phyloP scores from a whole-genome alignment of 176 grass and related monocot genomes.

The Poa pratensis region DNA sequence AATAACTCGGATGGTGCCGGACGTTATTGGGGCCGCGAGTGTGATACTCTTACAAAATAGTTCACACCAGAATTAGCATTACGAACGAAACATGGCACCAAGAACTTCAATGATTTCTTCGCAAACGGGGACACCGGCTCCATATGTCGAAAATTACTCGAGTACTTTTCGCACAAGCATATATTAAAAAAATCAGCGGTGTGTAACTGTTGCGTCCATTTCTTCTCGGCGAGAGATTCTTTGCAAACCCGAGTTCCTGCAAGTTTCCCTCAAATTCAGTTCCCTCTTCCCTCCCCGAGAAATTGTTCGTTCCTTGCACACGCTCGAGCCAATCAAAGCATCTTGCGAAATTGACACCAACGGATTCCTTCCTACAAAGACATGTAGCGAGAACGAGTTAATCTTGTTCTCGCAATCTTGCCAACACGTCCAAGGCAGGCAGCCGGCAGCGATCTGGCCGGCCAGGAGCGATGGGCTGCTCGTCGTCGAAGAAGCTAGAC shows the following conservation, averaged over 20 bases:
- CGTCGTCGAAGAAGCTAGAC: constrained; percentile 81
- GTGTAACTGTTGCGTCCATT: background rate
- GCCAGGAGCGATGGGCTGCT: constrained; percentile 70
- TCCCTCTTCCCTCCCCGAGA: constrained; percentile 56
- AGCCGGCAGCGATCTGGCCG: background rate
- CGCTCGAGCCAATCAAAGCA: constrained; percentile 27
- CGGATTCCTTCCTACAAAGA: constrained; percentile 13
- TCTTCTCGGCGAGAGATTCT: constrained; percentile 30
- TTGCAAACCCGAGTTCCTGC: constrained; percentile 23
- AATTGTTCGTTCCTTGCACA: constrained; percentile 70
- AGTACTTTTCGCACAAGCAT: too few species aligned
- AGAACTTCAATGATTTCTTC: too few species aligned
- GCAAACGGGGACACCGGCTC: too few species aligned
- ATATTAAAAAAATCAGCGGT: background rate
- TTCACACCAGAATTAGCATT: too few species aligned
- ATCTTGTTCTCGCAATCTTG: background rate
- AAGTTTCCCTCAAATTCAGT: constrained; percentile 36
- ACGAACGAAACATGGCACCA: too few species aligned
- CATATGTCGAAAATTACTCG: too few species aligned
- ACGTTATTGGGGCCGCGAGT: too few species aligned
- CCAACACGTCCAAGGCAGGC: background rate
- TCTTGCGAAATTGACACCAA: background rate
- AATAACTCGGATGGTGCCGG: too few species aligned
- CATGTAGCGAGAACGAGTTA: too few species aligned
- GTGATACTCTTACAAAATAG: too few species aligned